A percentile compares a stretch with the other conserved stretches of the same genome.
Conservation (phyloP, 164 flowering plant species). For the Platanus orientalis region DNA sequence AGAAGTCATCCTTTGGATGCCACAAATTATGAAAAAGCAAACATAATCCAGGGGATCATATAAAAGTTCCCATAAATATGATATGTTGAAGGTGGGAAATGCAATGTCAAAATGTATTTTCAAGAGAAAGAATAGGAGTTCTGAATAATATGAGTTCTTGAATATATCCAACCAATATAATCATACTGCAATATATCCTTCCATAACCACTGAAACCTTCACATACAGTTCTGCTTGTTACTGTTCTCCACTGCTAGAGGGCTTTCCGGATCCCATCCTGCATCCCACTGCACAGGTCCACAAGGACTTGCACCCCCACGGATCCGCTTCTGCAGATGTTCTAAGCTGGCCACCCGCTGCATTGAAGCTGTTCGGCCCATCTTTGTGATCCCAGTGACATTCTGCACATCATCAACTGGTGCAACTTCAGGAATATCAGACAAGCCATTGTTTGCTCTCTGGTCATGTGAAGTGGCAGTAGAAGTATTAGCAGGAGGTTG, state of each 20-base stretch:
- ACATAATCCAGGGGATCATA: too few species aligned
- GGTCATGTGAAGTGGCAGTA: conserved; percentile 23
- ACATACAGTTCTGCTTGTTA: conserved; percentile 6
- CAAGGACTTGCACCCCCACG: conserved; percentile 38
- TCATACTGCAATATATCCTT: not conserved
- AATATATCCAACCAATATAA: not conserved
- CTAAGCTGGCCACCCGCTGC: conserved; percentile 93
- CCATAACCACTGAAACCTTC: not conserved
- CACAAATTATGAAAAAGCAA: too few species aligned
- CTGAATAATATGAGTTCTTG: too few species aligned
- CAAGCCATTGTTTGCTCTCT: conserved; percentile 32
- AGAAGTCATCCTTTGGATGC: too few species aligned
- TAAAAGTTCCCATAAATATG: too few species aligned
- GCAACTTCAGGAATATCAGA: conserved; percentile 34
- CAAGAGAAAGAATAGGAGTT: not conserved
- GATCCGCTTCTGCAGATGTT: conserved; percentile 82
- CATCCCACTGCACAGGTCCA: conserved; percentile 34
- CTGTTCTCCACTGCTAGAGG: conserved; percentile 11
- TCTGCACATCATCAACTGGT: conserved; percentile 31
- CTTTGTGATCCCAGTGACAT: conserved; percentile 32
- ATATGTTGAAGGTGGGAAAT: not conserved
- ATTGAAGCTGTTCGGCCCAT: conserved; percentile 60
- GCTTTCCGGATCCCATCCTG: conserved; percentile 27
- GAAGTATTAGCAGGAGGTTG: conserved; percentile 30
- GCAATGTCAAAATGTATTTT: not conserved